These are phyloP conservation scores for Climacium dendroides DNA, from an alignment of 225 moss, liverwort and hornwort genomes.

Conservation along the genomic window DNA sequence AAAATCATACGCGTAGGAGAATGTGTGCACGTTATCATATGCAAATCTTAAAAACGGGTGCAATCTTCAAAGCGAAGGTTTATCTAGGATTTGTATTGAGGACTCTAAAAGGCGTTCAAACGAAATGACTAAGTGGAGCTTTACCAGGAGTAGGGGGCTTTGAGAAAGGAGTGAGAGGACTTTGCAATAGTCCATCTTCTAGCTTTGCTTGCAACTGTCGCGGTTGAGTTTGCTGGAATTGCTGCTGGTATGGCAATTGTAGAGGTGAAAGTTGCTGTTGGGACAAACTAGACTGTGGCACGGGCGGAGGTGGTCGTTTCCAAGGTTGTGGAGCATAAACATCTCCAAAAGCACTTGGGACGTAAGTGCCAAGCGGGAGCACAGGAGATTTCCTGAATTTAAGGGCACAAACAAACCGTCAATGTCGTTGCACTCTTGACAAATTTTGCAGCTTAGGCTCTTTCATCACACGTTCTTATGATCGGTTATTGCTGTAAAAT, in stretches of 20 bases:
- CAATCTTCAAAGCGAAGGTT: background rate
- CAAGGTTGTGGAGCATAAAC: conserved; percentile 26
- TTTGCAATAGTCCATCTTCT: conserved; percentile 34
- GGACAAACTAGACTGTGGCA: conserved; percentile 14
- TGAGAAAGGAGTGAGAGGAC: conserved; percentile 32
- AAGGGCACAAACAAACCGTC: background rate
- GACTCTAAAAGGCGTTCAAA: background rate
- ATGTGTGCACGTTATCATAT: background rate
- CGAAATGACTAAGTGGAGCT: background rate
- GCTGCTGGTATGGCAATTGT: conserved; percentile 13
- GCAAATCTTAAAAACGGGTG: background rate
- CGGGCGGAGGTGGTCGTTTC: conserved; percentile 23
- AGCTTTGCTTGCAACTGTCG: background rate
- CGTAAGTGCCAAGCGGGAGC: background rate
- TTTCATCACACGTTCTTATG: background rate
- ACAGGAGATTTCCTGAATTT: conserved; percentile 30
- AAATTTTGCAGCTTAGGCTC: background rate
- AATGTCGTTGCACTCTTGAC: background rate
- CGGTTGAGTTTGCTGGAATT: conserved; percentile 3
- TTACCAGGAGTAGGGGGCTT: conserved; percentile 53
- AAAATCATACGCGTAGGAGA: background rate
- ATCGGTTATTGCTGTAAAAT: background rate
- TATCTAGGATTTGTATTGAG: background rate
- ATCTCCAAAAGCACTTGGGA: conserved; percentile 4
- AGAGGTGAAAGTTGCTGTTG: conserved; percentile 4